Evolutionary conservation across 768 basidiomycete genomes (phyloP), one percentile per base, ranked within the genome.

Genomic region (Mycena filopes): DNA sequence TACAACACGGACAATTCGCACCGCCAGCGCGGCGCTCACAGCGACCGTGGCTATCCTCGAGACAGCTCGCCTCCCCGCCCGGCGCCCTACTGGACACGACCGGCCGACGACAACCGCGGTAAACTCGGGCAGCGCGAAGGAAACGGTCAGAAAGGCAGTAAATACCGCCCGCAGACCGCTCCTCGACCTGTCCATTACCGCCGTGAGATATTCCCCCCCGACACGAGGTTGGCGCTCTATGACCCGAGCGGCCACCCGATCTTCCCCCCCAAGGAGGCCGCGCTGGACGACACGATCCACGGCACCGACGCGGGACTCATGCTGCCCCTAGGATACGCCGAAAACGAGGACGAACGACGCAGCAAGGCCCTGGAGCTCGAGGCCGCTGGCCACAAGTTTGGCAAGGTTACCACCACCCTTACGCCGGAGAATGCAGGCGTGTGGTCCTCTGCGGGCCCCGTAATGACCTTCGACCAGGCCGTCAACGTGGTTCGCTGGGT

Each of bases 161-260:
- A n/a, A n/a, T n/a, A n/a, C n/a, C n/a, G n/a, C n/a, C n/a, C n/a
- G n/a, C n/a, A n/a, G n/a, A n/a, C n/a, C n/a, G n/a, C n/a, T 5
- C 12, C 31, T 33, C 31, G 31, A 12, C 31, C 31, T 33, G 31
- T 12, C 7, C 5, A 5, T 12, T 33, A 12, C 5, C 31, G 31
- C 31, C 82, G 75, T 81, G 5, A n/a, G 43, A n/a, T 21, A 2
- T 45, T 21, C 43, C 43, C 43, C 9, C 43, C 43, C 15, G 43
- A 45, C 12, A 21, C 12, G 3, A 9, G 20, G 43, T 4, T 21
- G 43, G 43, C 43, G 15, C 20, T 7, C 9, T 21, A 10, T 21
- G n/a, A 45, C n/a, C 2, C 6, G 9, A 21, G n/a, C n/a, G 43
- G 43, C 43, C 43, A 45, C 43, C 43, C n/a, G 3, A 2, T 45